A percentile compares a stretch with the other conserved stretches of the same genome.
phyloP scores from a whole-genome alignment of 352 stramenopile genomes.

The Phytopythium boreale region DNA sequence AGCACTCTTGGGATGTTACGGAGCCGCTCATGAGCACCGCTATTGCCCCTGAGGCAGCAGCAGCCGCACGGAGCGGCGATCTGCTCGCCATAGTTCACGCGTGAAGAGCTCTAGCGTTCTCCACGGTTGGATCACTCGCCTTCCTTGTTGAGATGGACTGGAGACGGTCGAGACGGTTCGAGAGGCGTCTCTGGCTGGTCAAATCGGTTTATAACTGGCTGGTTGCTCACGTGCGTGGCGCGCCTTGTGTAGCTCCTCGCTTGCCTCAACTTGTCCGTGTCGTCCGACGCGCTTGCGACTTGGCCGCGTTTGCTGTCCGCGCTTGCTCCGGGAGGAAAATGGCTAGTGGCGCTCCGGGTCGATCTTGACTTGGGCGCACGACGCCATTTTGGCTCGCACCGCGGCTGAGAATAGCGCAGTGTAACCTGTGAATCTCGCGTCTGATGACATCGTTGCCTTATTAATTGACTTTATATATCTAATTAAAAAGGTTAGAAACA shows the following conservation, averaged over 20 bases:
- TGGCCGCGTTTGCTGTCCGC: constrained; percentile 3
- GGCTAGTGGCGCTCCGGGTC: constrained; percentile 3
- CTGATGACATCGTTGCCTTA: background rate
- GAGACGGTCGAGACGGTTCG: background rate
- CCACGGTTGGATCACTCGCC: background rate
- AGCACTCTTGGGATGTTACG: constrained; percentile 46
- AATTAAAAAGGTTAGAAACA: background rate
- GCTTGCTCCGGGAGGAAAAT: constrained; percentile 5
- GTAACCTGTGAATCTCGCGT: background rate
- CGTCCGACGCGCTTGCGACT: background rate
- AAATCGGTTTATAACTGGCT: background rate
- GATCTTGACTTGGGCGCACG: background rate
- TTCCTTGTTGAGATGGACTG: background rate
- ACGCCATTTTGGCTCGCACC: background rate
- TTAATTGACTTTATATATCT: background rate
- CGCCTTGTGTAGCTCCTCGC: background rate
- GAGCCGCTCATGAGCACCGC: constrained; percentile 9
- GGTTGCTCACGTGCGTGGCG: background rate
- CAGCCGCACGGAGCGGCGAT: background rate
- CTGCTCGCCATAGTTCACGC: background rate
- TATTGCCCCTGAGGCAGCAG: background rate
- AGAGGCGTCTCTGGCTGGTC: background rate
- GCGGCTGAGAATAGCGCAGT: background rate
- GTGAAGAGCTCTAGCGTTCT: background rate
- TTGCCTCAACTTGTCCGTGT: background rate